These are phyloP conservation scores for Scedosporium boydii DNA, from an alignment of 2,329 filamentous ascomycete genomes.

Conservation along the genomic window DNA sequence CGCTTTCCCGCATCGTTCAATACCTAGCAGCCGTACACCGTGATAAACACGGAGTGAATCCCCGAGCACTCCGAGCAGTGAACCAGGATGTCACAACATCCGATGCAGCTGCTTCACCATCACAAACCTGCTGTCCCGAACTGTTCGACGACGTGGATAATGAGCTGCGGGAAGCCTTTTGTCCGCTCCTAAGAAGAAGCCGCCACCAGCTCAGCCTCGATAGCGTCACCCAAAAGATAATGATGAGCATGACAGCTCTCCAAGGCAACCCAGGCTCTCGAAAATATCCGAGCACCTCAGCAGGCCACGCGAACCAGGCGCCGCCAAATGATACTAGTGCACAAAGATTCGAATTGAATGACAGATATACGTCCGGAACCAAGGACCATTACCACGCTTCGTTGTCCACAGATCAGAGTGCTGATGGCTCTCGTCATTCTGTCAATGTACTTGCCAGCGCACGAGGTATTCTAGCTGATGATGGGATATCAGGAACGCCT, in stretches of 20 bases:
- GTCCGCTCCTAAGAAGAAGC: conserved; percentile 32
- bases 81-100: not conserved
- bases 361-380: not conserved
- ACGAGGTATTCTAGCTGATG: conserved; percentile 20
- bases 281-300: too few relatives aligned
- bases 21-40: conserved; percentile 35
- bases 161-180: conserved; percentile 40
- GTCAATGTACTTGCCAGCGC: not conserved
- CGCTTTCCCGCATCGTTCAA: conserved; percentile 28
- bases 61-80: not conserved
- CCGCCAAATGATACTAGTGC: too few relatives aligned
- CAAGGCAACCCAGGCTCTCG: not conserved
- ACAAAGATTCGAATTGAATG: too few relatives aligned
- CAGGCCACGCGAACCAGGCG: too few relatives aligned
- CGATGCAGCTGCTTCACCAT: conserved; percentile 14
- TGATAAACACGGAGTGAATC: conserved; percentile 27
- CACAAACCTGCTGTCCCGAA: conserved; percentile 38
- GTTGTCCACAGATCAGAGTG: not conserved
- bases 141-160: conserved; percentile 33
- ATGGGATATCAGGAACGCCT: conserved; percentile 45
- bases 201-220: conserved; percentile 31
- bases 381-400: not conserved
- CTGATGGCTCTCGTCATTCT: conserved; percentile 1
- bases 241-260: conserved; percentile 13
- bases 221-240: conserved; percentile 34